Percentiles rank a stretch among this genome's conserved stretches.
phyloP scores from a whole-genome alignment of 768 basidiomycete species.

The Pleurotus ostreatus region DNA sequence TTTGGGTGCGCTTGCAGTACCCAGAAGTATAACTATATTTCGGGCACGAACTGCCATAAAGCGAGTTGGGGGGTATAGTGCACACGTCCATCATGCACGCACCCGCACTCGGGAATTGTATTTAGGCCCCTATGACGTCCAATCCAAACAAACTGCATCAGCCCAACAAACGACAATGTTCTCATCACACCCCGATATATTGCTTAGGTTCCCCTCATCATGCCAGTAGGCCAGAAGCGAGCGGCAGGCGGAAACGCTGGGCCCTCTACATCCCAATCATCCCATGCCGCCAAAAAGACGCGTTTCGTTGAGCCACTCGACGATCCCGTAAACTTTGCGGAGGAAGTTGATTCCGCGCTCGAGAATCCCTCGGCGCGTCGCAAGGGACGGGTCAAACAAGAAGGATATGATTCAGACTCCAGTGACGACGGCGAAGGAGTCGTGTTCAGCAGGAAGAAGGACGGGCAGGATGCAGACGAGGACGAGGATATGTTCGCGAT shows the following conservation, averaged over 20 bases:
- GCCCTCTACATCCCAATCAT: conserved; percentile 21
- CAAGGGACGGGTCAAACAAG: conserved; percentile 74
- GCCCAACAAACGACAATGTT: background rate
- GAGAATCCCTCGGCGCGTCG: conserved; percentile 60
- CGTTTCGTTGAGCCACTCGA: conserved; percentile 75
- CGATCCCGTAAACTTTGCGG: conserved; percentile 71
- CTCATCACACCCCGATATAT: background rate
- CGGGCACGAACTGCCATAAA: no score
- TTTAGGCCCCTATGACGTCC: background rate
- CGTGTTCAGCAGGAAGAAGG: conserved; percentile 73
- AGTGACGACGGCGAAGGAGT: conserved; percentile 95
- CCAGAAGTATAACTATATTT: no score
- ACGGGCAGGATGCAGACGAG: conserved; percentile 50
- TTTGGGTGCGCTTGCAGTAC: no score
- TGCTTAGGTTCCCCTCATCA: background rate
- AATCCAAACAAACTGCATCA: background rate
- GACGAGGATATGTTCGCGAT: conserved; percentile 81
- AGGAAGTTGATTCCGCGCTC: conserved; percentile 72
- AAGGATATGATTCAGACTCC: conserved; percentile 91
- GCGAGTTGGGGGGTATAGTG: no score
- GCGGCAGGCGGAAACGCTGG: conserved; percentile 32
- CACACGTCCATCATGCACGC: no score
- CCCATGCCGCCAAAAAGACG: conserved; percentile 58
- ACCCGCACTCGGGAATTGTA: no score
- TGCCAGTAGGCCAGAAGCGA: conserved; percentile 34